phyloP scores from a whole-genome alignment of 495 filamentous ascomycete species.

The Talaromyces nanjingensis region DNA sequence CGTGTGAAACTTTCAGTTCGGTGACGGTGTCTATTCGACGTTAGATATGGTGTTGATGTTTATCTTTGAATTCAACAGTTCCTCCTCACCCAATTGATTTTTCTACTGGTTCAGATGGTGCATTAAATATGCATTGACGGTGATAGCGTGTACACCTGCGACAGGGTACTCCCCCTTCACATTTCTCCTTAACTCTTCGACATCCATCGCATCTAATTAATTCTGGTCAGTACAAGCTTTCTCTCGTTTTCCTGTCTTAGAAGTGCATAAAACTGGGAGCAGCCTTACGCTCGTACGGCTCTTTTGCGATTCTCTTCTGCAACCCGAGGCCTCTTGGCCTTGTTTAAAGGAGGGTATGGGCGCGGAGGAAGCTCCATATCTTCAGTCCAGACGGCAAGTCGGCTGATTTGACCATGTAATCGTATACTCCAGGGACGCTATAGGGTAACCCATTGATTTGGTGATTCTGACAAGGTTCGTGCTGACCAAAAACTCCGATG shows the following conservation, averaged over 20 bases:
- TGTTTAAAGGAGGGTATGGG: slow-evolving; percentile 2
- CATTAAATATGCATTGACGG: slow-evolving; percentile 42
- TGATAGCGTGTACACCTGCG: slow-evolving; percentile 41
- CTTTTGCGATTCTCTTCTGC: slow-evolving; percentile 44
- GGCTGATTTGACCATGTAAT: not conserved
- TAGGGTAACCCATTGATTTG: not conserved
- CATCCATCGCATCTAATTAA: slow-evolving; percentile 37
- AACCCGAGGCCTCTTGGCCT: slow-evolving; percentile 36
- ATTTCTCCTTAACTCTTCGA: slow-evolving; percentile 45
- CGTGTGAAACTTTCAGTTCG: slow-evolving; percentile 28
- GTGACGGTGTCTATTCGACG: slow-evolving; percentile 26
- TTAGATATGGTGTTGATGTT: not conserved
- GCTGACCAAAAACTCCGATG: not conserved
- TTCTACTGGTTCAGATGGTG: slow-evolving; percentile 27
- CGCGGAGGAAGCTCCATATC: not conserved
- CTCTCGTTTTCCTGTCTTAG: not conserved
- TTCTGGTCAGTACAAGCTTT: not conserved
- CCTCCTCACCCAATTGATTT: slow-evolving; percentile 11
- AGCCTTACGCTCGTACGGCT: slow-evolving; percentile 38
- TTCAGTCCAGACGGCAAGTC: not conserved
- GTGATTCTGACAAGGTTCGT: not conserved
- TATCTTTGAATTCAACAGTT: not conserved
- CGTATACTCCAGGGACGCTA: not conserved
- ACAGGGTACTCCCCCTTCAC: slow-evolving; percentile 45
- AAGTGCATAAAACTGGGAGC: not conserved